phyloP scores from a whole-genome alignment of 1,284 basidiomycete genomes.

The Trichosporon faecale region DNA sequence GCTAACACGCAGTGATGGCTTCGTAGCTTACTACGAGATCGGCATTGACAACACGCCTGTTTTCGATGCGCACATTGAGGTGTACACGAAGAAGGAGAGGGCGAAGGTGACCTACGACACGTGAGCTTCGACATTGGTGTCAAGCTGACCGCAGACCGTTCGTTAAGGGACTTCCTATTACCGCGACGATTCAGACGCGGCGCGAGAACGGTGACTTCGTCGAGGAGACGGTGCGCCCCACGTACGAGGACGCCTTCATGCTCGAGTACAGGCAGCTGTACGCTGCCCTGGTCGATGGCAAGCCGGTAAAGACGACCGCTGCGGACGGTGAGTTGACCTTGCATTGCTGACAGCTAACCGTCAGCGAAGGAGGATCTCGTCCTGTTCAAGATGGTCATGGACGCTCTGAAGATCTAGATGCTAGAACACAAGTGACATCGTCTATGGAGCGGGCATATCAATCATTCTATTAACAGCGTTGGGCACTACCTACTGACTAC shows the following conservation, averaged over 20 bases:
- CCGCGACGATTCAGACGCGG: conserved; percentile 41
- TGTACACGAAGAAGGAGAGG: conserved; percentile 49
- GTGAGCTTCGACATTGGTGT: conserved; percentile 26
- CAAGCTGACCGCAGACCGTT: conserved; percentile 39
- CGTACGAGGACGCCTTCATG: conserved; percentile 52
- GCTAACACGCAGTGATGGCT: conserved; percentile 28
- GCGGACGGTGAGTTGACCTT: conserved; percentile 25
- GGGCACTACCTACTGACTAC: too few species aligned
- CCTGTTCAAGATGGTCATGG: conserved; percentile 50
- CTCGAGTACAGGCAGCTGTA: conserved; percentile 47
- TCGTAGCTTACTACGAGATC: conserved; percentile 47
- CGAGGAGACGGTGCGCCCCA: conserved; percentile 45
- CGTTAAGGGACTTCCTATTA: conserved; percentile 53
- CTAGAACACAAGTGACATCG: too few species aligned
- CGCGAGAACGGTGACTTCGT: conserved; percentile 39
- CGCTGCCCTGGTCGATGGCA: conserved; percentile 37
- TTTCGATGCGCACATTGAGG: conserved; percentile 54
- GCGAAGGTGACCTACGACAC: conserved; percentile 53
- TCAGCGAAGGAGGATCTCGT: conserved; percentile 45
- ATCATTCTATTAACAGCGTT: too few species aligned
- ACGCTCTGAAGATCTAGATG: conserved; percentile 7
- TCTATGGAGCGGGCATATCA: too few species aligned
- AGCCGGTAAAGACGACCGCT: conserved; percentile 40
- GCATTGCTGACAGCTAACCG: background rate
- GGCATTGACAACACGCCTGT: conserved; percentile 50